Percentiles rank a stretch among this genome's conserved stretches.
Conservation (phyloP, 2,329 filamentous ascomycete genomes). For the Calonectria montana region DNA sequence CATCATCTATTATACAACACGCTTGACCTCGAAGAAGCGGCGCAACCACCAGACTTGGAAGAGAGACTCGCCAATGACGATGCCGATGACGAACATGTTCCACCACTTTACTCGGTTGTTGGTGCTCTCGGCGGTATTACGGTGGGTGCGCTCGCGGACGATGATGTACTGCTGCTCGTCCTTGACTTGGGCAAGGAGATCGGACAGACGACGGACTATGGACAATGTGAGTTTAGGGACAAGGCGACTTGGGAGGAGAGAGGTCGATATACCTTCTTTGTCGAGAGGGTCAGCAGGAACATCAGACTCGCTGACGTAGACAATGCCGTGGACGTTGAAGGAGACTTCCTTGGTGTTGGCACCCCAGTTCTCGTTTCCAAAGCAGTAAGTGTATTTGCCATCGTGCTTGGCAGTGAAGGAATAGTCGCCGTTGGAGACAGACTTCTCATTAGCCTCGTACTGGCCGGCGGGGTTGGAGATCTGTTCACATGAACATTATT, state of each 20-base stretch:
- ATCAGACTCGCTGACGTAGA: slow-evolving; percentile 93
- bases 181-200: slow-evolving; percentile 91
- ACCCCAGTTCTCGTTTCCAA: slow-evolving; percentile 98
- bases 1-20: slow-evolving; percentile 63
- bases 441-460: slow-evolving; percentile 83
- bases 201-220: slow-evolving; percentile 82
- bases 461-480: slow-evolving; percentile 82
- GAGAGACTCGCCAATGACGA: slow-evolving; percentile 89
- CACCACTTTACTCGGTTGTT: slow-evolving; percentile 99
- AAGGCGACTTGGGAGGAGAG: not conserved
- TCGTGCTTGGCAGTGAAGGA: slow-evolving; percentile 88
- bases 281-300: slow-evolving; percentile 89
- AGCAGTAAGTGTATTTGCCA: slow-evolving; percentile 96
- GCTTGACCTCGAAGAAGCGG: slow-evolving; percentile 93
- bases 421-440: slow-evolving; percentile 90
- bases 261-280: slow-evolving; percentile 75
- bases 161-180: slow-evolving; percentile 99
- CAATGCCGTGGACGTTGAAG: slow-evolving; percentile 98
- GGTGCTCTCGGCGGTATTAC: slow-evolving; percentile 98
- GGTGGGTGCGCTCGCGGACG: slow-evolving; percentile 92
- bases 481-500: slow-evolving; percentile 50
- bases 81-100: slow-evolving; percentile 94
- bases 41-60: slow-evolving; percentile 99
- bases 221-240: slow-evolving; percentile 22
- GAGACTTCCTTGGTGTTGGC: slow-evolving; percentile 97